A percentile compares a stretch with the other conserved stretches of the same genome.
These are phyloP conservation scores for Gentiana macrophylla DNA, from an alignment of 257 asterid species.

Conservation along the genomic window DNA sequence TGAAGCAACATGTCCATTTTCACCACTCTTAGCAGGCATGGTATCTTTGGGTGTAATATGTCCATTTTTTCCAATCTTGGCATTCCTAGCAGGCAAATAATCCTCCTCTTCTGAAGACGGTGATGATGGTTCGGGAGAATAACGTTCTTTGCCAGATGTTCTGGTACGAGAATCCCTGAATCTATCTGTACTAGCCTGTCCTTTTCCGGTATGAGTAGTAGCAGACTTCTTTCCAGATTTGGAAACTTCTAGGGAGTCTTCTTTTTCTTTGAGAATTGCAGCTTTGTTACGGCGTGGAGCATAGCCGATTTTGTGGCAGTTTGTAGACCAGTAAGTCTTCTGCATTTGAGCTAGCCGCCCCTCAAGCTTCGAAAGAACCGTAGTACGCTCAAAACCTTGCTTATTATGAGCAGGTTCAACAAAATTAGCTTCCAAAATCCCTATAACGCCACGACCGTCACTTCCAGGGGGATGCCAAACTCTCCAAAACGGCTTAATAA, in stretches of 20 bases:
- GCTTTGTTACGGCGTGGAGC: conserved; percentile 26
- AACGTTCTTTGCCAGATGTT: conserved; percentile 23
- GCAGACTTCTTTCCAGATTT: conserved; percentile 20
- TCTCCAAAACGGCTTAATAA: conserved; percentile 87
- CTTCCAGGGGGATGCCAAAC: conserved; percentile 91
- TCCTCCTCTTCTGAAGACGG: conserved; percentile 37
- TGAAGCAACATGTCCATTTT: conserved; percentile 16
- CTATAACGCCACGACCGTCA: conserved; percentile 78
- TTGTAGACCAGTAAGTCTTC: conserved; percentile 47
- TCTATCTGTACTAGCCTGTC: conserved; percentile 5
- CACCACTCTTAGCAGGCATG: conserved; percentile 21
- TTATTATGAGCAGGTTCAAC: conserved; percentile 77
- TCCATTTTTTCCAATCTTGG: conserved; percentile 22
- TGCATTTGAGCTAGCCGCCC: conserved; percentile 27
- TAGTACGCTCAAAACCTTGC: conserved; percentile 68
- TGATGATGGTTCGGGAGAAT: conserved; percentile 30
- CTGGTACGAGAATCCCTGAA: conserved; percentile 16
- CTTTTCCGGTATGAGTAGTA: conserved; percentile 20
- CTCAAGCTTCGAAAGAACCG: conserved; percentile 42
- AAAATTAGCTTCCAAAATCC: conserved; percentile 62
- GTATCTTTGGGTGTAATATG: conserved; percentile 17
- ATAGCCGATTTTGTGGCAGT: conserved; percentile 60
- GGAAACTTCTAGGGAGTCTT: conserved; percentile 17
- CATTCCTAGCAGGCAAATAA: conserved; percentile 22
- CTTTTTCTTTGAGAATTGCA: background rate